Percentiles rank a stretch among this genome's conserved stretches.
These are phyloP conservation scores for Malus orientalis DNA, from an alignment of 306 rosid genomes.

Conservation along the genomic window DNA sequence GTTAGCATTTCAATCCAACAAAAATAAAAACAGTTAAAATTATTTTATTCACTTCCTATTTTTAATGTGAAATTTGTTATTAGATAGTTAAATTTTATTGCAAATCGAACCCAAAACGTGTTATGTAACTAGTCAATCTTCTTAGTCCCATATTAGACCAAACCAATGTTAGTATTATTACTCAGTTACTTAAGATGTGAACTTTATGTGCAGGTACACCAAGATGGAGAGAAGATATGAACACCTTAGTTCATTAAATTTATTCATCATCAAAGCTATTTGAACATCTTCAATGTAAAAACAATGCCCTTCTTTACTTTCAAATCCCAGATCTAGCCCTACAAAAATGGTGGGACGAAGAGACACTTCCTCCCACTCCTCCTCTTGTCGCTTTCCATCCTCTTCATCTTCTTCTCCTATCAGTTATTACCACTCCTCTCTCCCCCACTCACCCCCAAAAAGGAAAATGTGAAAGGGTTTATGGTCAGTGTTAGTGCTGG, in stretches of 20 bases:
- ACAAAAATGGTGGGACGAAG: conserved; percentile 54
- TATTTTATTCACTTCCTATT: background rate
- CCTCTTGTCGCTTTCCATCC: conserved; percentile 26
- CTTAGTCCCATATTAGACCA: background rate
- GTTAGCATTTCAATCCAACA: too few relatives aligned
- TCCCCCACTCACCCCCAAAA: background rate
- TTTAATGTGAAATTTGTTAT: too few relatives aligned
- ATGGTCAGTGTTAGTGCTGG: background rate
- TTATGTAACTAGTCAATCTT: background rate
- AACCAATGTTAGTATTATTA: background rate
- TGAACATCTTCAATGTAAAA: conserved; percentile 42
- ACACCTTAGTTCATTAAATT: conserved; percentile 88
- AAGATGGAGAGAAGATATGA: conserved; percentile 80
- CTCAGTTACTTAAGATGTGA: background rate
- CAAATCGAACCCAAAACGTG: conserved; percentile 39
- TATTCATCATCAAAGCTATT: conserved; percentile 52
- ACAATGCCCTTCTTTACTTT: background rate
- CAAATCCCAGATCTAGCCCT: background rate
- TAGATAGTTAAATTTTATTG: conserved; percentile 27
- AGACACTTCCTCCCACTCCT: conserved; percentile 57
- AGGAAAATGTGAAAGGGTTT: background rate
- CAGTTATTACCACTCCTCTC: conserved; percentile 10
- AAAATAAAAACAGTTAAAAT: too few relatives aligned
- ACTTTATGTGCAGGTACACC: conserved; percentile 53
- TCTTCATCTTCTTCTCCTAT: conserved; percentile 26